Conservation (phyloP, 495 filamentous ascomycete genomes). For the Podospora anserina region DNA sequence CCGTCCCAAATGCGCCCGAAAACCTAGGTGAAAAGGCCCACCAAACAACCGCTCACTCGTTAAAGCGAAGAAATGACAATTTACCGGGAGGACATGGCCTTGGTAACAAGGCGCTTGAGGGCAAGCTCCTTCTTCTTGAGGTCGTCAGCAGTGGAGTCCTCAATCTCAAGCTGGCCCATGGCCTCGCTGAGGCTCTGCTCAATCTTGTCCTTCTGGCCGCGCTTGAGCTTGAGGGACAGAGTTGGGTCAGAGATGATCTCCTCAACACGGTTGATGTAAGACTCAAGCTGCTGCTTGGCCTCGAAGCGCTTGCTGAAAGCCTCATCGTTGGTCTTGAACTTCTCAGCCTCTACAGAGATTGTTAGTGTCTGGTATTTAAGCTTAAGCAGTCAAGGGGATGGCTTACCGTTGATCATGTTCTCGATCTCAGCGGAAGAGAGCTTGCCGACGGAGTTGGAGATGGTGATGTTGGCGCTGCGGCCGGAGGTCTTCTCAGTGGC, state of each 20-base stretch:
- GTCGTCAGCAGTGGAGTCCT: constrained; percentile 81
- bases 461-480: constrained; percentile 98
- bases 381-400: background rate
- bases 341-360: constrained; percentile 70
- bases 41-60: constrained; percentile 25
- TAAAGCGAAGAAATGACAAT: constrained; percentile 27
- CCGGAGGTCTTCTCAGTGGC: constrained; percentile 99
- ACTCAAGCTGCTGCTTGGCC: constrained; percentile 96
- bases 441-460: constrained; percentile 99
- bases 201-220: constrained; percentile 98
- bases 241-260: constrained; percentile 96
- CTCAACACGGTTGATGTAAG: constrained; percentile 97
- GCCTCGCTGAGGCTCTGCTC: constrained; percentile 70
- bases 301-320: constrained; percentile 99
- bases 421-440: constrained; percentile 93
- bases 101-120: constrained; percentile 95
- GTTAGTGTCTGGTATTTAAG: constrained; percentile 22
- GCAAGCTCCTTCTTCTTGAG: constrained; percentile 99
- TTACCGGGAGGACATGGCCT: constrained; percentile 90
- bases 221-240: constrained; percentile 96
- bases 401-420: constrained; percentile 86
- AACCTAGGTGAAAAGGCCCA: constrained; percentile 26
- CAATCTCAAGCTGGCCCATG: constrained; percentile 49
- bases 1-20: constrained; percentile 29
- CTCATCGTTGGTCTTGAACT: constrained; percentile 98